Evolutionary conservation across 2,329 filamentous ascomycete species (phyloP).

Genomic region (Diatrype stigma): DNA sequence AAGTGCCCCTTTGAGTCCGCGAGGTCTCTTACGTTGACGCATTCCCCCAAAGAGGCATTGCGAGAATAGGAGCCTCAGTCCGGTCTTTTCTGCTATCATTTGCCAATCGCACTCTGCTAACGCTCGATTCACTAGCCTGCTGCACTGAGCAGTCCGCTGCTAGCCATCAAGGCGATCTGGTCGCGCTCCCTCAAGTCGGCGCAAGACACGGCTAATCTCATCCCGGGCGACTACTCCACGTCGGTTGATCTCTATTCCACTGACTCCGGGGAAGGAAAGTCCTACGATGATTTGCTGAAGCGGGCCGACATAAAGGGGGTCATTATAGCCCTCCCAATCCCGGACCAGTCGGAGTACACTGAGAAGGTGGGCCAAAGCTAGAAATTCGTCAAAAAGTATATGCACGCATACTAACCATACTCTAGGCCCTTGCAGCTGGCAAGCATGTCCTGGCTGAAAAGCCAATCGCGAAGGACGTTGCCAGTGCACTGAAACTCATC

Average conservation of each 20-base stretch:
- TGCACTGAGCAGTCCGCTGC: slow-evolving; percentile 38
- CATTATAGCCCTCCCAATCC: slow-evolving; percentile 52
- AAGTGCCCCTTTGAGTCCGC: neutral
- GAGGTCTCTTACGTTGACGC: neutral
- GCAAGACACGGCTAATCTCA: slow-evolving; percentile 30
- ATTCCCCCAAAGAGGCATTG: neutral
- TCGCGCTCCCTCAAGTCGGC: slow-evolving; percentile 49
- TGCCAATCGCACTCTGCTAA: slow-evolving; percentile 12
- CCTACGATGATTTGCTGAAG: slow-evolving; percentile 39
- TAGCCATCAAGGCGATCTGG: slow-evolving; percentile 53
- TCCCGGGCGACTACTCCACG: slow-evolving; percentile 19
- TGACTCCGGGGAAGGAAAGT: slow-evolving; percentile 30
- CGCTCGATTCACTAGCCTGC: slow-evolving; percentile 36
- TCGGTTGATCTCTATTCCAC: slow-evolving; percentile 25
- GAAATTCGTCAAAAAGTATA: neutral
- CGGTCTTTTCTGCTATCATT: neutral
- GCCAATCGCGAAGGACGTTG: slow-evolving; percentile 59
- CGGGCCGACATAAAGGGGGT: slow-evolving; percentile 42
- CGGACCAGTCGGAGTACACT: slow-evolving; percentile 55
- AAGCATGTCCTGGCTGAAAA: slow-evolving; percentile 71
- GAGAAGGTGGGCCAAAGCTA: slow-evolving; percentile 29
- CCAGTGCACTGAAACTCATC: slow-evolving; percentile 37
- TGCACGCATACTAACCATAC: neutral
- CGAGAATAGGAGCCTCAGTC: neutral
- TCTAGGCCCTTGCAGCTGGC: slow-evolving; percentile 50